Conservation (phyloP, 768 basidiomycete species). For the Clitopilus hobsonii region DNA sequence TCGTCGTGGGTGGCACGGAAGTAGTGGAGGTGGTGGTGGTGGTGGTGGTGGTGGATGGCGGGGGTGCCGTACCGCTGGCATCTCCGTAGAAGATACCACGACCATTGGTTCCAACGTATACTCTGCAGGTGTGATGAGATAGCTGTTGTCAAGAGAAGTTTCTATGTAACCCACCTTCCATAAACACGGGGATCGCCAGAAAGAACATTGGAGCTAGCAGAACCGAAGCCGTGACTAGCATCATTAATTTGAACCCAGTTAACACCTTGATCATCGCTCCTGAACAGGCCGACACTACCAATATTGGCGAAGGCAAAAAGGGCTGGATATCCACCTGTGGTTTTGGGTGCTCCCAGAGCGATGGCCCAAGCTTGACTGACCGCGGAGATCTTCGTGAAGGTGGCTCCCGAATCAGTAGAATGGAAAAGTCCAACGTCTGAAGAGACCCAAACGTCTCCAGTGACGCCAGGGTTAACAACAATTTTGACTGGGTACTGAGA, state of each 20-base stretch:
- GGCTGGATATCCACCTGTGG: constrained; percentile 45
- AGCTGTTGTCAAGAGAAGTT: neutral
- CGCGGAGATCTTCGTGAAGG: constrained; percentile 43
- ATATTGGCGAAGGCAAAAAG: constrained; percentile 53
- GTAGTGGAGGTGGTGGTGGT: constrained; percentile 7
- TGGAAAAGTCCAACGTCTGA: constrained; percentile 55
- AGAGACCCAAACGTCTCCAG: constrained; percentile 63
- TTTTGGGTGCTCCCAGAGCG: constrained; percentile 49
- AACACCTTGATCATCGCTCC: constrained; percentile 50
- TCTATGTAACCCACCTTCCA: constrained; percentile 39
- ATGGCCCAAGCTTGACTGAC: constrained; percentile 53
- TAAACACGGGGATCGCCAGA: constrained; percentile 51
- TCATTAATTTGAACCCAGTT: constrained; percentile 62
- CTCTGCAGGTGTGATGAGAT: constrained; percentile 24
- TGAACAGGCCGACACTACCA: constrained; percentile 45
- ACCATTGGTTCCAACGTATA: constrained; percentile 60
- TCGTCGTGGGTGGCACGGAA: constrained; percentile 12
- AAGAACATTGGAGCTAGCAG: constrained; percentile 39
- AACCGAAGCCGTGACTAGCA: constrained; percentile 52
- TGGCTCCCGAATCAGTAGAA: constrained; percentile 45
- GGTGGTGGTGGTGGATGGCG: constrained; percentile 11
- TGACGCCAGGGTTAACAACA: constrained; percentile 46
- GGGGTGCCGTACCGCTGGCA: constrained; percentile 22
- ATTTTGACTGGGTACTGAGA: constrained; percentile 48
- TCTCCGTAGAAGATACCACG: constrained; percentile 55